Evolutionary conservation across 371 early-diverging fungal species (phyloP).

Genomic region (Rhizopus sp.): DNA sequence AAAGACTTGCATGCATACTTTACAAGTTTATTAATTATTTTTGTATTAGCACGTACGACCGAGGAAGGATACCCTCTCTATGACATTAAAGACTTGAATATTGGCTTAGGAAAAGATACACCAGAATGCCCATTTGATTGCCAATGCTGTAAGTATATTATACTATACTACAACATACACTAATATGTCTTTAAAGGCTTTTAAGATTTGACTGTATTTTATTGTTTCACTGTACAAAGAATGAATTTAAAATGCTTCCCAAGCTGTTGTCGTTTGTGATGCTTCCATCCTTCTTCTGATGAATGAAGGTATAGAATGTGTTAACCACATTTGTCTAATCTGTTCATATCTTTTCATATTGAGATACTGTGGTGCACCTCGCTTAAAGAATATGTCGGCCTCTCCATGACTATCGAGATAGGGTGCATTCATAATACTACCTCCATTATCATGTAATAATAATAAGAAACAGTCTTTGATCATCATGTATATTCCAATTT

Average conservation of each 20-base stretch:
- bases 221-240: slow-evolving; percentile 5
- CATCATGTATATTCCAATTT: slow-evolving; percentile 85
- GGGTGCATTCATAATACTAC: slow-evolving; percentile 86
- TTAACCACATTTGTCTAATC: slow-evolving; percentile 81
- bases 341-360: slow-evolving; percentile 89
- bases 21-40: background rate
- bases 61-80: slow-evolving; percentile 57
- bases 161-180: background rate
- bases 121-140: slow-evolving; percentile 56
- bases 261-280: slow-evolving; percentile 32
- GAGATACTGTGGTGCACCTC: slow-evolving; percentile 88
- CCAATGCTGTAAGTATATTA: slow-evolving; percentile 42
- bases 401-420: slow-evolving; percentile 96
- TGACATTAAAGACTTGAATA: slow-evolving; percentile 50
- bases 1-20: background rate
- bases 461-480: slow-evolving; percentile 84
- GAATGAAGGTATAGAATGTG: slow-evolving; percentile 82
- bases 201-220: background rate
- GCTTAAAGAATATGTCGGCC: slow-evolving; percentile 60
- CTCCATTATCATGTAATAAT: slow-evolving; percentile 79
- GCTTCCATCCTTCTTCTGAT: slow-evolving; percentile 88
- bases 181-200: background rate
- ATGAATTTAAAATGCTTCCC: slow-evolving; percentile 30
- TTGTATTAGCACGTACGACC: slow-evolving; percentile 31
- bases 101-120: slow-evolving; percentile 47